Evolutionary conservation across 768 basidiomycete species (phyloP).

Genomic region (Pleurotus tuber-regium): DNA sequence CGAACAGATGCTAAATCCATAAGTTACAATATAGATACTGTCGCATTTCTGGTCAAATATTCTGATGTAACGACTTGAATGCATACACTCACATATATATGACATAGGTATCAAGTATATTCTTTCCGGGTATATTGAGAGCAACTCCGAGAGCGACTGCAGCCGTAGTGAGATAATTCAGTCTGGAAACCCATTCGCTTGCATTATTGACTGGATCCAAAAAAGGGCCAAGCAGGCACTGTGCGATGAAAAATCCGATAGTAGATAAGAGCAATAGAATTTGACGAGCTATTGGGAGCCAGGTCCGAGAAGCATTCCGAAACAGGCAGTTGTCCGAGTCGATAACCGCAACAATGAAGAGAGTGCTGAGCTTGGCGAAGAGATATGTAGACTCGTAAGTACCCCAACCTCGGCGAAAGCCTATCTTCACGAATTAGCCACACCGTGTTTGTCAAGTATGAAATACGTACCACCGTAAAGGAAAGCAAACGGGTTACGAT

Average conservation of each 20-base stretch:
- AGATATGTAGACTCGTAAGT: slow-evolving; percentile 64
- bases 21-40: slow-evolving; percentile 54
- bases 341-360: slow-evolving; percentile 64
- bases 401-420: slow-evolving; percentile 68
- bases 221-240: slow-evolving; percentile 63
- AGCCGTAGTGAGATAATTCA: slow-evolving; percentile 69
- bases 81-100: slow-evolving; percentile 56
- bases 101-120: slow-evolving; percentile 58
- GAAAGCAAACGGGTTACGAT: slow-evolving; percentile 67
- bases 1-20: slow-evolving; percentile 66
- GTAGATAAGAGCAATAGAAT: slow-evolving; percentile 56
- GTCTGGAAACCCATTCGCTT: slow-evolving; percentile 69
- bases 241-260: slow-evolving; percentile 56
- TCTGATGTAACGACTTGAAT: neutral
- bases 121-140: slow-evolving; percentile 51
- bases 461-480: slow-evolving; percentile 61
- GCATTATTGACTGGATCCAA: slow-evolving; percentile 71
- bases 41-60: slow-evolving; percentile 9
- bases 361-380: slow-evolving; percentile 66
- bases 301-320: slow-evolving; percentile 46
- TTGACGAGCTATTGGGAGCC: slow-evolving; percentile 59
- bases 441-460: neutral
- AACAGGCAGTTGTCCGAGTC: slow-evolving; percentile 75
- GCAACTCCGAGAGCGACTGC: slow-evolving; percentile 62
- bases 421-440: slow-evolving; percentile 30